Evolutionary conservation across 345 rosid genomes (phyloP).

Genomic region (Atalantia buxifolia): DNA sequence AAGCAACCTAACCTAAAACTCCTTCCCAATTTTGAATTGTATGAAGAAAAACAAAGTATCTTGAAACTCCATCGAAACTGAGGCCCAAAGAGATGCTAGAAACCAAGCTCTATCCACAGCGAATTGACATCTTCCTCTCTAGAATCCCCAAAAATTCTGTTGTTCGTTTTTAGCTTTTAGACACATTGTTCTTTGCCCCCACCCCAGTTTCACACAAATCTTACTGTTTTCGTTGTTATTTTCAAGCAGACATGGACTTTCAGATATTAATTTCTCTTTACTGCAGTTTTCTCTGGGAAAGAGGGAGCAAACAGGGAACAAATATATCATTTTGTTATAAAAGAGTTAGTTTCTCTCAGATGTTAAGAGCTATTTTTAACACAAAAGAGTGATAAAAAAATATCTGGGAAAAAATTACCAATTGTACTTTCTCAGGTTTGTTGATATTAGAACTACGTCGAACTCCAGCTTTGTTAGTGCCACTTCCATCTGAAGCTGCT

Average conservation of each 20-base stretch:
- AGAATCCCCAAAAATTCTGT: too few relatives aligned
- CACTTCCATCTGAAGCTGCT: slow-evolving; percentile 61
- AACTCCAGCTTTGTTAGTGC: slow-evolving; percentile 58
- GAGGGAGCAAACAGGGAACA: neutral
- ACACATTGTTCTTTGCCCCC: neutral
- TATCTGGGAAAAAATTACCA: slow-evolving; percentile 41
- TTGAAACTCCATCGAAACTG: too few relatives aligned
- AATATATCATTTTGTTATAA: neutral
- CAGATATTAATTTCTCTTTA: neutral
- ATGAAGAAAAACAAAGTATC: too few relatives aligned
- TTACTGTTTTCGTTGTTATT: neutral
- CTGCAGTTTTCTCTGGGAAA: neutral
- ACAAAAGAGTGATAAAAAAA: neutral
- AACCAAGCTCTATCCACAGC: too few relatives aligned
- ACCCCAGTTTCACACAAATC: neutral
- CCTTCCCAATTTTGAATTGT: too few relatives aligned
- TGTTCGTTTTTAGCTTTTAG: neutral
- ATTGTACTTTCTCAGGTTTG: slow-evolving; percentile 93
- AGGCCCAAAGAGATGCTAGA: too few relatives aligned
- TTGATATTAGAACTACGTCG: slow-evolving; percentile 79
- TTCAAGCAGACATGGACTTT: neutral
- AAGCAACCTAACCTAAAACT: too few relatives aligned
- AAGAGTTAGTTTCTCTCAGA: neutral
- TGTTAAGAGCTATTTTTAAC: neutral
- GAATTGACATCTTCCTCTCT: too few relatives aligned